Evolutionary conservation across 169 alveolate genomes (phyloP).

Genomic region (Eimeria praecox): DNA sequence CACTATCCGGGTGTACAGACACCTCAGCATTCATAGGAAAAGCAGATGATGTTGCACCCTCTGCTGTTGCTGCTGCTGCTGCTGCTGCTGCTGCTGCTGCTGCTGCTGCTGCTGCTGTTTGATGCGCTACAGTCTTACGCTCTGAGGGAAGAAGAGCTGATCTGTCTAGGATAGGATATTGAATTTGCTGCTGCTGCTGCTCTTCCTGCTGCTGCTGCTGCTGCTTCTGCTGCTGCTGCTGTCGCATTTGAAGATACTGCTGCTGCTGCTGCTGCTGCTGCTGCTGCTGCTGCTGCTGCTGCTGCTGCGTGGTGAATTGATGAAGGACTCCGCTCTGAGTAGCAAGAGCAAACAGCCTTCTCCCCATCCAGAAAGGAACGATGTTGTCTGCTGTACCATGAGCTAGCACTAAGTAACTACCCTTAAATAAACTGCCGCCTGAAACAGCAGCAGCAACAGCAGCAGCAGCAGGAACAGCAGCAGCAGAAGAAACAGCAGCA

Average conservation of each 20-base stretch:
- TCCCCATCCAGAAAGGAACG: conserved; percentile 37
- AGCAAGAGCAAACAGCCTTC: neutral
- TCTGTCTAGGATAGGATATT: neutral
- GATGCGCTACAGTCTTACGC: neutral
- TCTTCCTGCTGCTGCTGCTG: neutral
- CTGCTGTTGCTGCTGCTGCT: neutral
- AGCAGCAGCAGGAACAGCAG: conserved; percentile 7
- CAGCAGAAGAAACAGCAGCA: neutral
- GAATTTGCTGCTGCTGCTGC: neutral
- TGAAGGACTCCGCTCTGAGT: neutral
- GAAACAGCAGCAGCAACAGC: conserved; percentile 15
- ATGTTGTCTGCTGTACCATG: conserved; percentile 10
- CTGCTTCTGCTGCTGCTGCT: conserved; percentile 25
- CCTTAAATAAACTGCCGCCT: neutral
- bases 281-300: no score
- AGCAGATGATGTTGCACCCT: neutral
- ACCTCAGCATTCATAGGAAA: neutral
- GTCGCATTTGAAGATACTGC: neutral
- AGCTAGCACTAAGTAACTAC: neutral
- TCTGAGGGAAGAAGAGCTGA: neutral
- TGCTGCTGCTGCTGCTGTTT: no score
- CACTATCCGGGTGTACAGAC: neutral
- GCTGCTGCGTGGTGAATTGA: neutral
- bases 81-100: neutral
- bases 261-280: conserved; percentile 11